A percentile compares a stretch with the other conserved stretches of the same genome.
Conservation (phyloP, 129 eudicot genomes). For the Scalesia atractyloides region DNA sequence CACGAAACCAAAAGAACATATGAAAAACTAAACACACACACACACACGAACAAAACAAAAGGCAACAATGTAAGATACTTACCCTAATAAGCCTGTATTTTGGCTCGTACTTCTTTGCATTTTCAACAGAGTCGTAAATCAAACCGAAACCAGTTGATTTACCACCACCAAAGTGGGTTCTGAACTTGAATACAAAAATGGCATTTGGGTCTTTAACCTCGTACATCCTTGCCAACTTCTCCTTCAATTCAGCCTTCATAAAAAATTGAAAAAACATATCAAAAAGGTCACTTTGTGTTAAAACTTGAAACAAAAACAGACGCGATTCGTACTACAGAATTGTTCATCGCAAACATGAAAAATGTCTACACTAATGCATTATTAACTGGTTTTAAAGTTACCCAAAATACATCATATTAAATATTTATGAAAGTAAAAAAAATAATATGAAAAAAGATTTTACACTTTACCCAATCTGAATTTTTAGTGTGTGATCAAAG, state of each 20-base stretch:
- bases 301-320: not conserved
- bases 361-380: not conserved
- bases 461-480: not conserved
- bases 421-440: not conserved
- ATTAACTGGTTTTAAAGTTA: not conserved
- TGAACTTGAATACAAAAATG: slow-evolving; percentile 80
- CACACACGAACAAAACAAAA: not conserved
- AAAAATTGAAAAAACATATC: not conserved
- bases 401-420: not conserved
- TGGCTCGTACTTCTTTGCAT: slow-evolving; percentile 80
- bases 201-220: slow-evolving; percentile 65
- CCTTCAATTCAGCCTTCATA: slow-evolving; percentile 75
- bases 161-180: slow-evolving; percentile 89
- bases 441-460: not conserved
- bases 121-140: slow-evolving; percentile 81
- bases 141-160: slow-evolving; percentile 82
- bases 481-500: not conserved
- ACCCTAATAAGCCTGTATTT: slow-evolving; percentile 90
- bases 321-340: not conserved
- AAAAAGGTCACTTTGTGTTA: not conserved
- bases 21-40: not conserved
- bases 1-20: not conserved
- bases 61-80: slow-evolving; percentile 6
- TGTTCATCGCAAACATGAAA: not conserved
- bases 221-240: slow-evolving; percentile 64